Base-by-base conservation (phyloP, 2,329 filamentous ascomycete genomes). In the Akanthomyces muscarius region DNA sequence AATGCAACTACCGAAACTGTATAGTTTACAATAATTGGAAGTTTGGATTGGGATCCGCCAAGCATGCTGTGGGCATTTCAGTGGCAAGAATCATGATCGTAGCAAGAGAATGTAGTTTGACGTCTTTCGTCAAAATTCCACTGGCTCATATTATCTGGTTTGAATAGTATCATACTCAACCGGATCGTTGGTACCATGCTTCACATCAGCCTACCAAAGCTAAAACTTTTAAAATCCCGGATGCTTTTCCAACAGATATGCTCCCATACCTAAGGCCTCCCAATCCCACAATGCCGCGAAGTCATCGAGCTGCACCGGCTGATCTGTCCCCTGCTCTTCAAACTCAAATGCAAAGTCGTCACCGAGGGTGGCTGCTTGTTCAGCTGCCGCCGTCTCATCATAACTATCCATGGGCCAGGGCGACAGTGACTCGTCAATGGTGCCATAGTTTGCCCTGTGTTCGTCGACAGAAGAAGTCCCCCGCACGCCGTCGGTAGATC, bases 231-330 rank as follows among this genome's bases (percentile, higher is more conserved):
- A 48, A 33, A 52, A 60, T 16, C 44, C 47, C 6, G n/a, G 3
- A 5, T 50, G 30, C 16, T 50, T 61, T 25, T 28, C 50, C 4
- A 41, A n/a, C 25, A 25, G 38, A 47, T 53, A 61, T 2, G 58
- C 54, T n/a, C 58, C 58, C 5, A 61, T 21, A 4, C 58, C 58
- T 6, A 61, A 41, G 5, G 58, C 58, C n/a, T 61, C 58, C 58
- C 58, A 61, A n/a, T 61, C 58, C 58, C 58, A 61, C 23, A 61
- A 45, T 13, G 58, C 50, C 23, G 58, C 50, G 36, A 61, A 61
- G 8, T 61, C 50, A 33, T 54, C 58, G 18, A 61, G 38, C 7
- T 61, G 16, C 11, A 23, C 41, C 11, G 58, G 38, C 7, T 61
- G 18, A 30, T 61, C 50, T 4, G 28, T 13, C 13, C 1, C 28